Conservation (phyloP, 192 early-diverging fungal species). For the Coemansia interrupta region DNA sequence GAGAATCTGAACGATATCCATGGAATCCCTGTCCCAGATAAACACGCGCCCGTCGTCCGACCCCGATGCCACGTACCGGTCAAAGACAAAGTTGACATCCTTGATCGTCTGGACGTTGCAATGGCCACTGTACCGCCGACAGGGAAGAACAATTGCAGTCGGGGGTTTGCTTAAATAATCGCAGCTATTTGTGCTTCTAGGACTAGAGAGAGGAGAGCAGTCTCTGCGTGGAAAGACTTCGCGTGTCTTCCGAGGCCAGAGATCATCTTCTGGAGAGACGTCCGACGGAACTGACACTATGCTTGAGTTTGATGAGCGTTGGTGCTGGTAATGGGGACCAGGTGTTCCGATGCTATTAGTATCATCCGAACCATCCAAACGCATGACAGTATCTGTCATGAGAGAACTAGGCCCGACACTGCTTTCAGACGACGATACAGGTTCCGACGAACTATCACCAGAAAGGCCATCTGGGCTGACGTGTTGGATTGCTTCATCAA, state of each 20-base stretch:
- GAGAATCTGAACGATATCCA: slow-evolving; percentile 60
- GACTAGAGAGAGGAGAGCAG: neutral
- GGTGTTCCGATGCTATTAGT: too few species aligned
- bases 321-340: too few species aligned
- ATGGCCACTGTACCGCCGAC: slow-evolving; percentile 29
- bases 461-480: too few species aligned
- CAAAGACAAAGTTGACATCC: slow-evolving; percentile 69
- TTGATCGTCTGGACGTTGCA: slow-evolving; percentile 61
- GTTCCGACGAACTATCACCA: too few species aligned
- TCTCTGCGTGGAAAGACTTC: slow-evolving; percentile 18
- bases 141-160: slow-evolving; percentile 27
- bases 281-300: too few species aligned
- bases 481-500: neutral
- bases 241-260: slow-evolving; percentile 25
- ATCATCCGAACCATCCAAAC: too few species aligned
- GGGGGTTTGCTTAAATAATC: neutral
- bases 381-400: too few species aligned
- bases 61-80: slow-evolving; percentile 69
- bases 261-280: too few species aligned
- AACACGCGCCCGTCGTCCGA: slow-evolving; percentile 72
- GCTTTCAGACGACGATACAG: too few species aligned
- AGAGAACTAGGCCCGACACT: too few species aligned
- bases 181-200: too few species aligned
- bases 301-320: too few species aligned
- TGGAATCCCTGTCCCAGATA: slow-evolving; percentile 64